phyloP scores from a whole-genome alignment of 768 basidiomycete species.

The Termitomyces sp. region DNA sequence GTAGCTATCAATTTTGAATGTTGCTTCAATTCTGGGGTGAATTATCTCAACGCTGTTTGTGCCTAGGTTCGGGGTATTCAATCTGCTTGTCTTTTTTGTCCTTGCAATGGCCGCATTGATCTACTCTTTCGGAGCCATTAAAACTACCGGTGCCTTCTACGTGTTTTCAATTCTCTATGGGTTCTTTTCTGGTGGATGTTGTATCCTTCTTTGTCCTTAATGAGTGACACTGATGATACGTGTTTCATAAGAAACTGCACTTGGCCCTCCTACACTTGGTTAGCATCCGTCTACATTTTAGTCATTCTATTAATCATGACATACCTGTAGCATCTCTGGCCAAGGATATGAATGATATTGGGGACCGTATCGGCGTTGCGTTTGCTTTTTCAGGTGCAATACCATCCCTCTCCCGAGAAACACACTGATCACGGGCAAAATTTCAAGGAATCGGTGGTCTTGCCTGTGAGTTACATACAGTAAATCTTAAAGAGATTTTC shows the following conservation, averaged over 20 bases:
- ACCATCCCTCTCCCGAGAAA: background rate
- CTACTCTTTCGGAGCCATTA: background rate
- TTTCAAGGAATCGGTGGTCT: background rate
- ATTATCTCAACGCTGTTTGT: background rate
- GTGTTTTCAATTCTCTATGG: background rate
- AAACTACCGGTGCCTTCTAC: background rate
- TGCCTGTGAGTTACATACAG: background rate
- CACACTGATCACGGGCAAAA: too few species aligned
- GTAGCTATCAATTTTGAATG: background rate
- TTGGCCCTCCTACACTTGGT: background rate
- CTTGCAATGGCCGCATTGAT: background rate
- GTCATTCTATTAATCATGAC: background rate
- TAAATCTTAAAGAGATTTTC: background rate
- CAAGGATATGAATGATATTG: background rate
- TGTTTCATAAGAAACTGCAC: background rate
- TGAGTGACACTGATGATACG: background rate
- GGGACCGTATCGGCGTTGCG: background rate
- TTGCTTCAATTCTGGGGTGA: background rate
- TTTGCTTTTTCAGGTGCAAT: background rate
- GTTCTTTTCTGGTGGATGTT: constrained; percentile 3
- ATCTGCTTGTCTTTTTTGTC: background rate
- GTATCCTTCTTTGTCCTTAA: background rate
- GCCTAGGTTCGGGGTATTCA: background rate
- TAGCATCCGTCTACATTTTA: too few species aligned
- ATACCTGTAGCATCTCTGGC: background rate